Evolutionary conservation across 371 early-diverging fungal species (phyloP), one percentile per base, ranked within the genome.

Genomic region (Mucor piriformis): DNA sequence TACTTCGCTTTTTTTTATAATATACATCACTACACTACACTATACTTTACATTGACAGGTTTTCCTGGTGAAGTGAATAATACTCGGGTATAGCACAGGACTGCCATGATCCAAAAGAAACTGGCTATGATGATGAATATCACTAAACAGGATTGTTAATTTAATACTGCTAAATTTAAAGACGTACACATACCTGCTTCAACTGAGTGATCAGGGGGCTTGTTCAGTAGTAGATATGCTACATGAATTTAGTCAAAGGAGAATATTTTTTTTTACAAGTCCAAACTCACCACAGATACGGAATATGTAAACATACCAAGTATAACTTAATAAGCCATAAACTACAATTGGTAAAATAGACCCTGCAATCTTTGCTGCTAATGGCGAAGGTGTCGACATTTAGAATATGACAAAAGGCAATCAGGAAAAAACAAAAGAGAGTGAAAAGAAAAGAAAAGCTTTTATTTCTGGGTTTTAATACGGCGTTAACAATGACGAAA

Each of bases 281-380:
- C 18, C 11, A 20, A 25, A 63, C 67, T 50, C 77, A 84, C 85
- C 72, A 57, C 83, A 82, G n/a, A 81, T 60, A 15, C 81, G 74
- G 53, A 81, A 74, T 6, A 79, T 76, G 46, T 78, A 83, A 49
- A 73, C 70, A 51, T 83, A 85, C 74, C 83, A 85, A 6, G 75
- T 67, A 61, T 79, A 79, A 1, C 67, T 63, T 15, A 79, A 23
- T 50, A 79, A 27, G 16, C 68, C 77, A 32, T 62, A 57, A 1
- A 72, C 75, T 4, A 79, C 55, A 33, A 74, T 25, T 21, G 74
- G 80, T 15, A 79, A 62, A 38, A 73, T 50, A 20, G 57, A 47
- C 0, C 71, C 66, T 24, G 62, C 69, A 21, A 63, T 47, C 42
- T 52, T 61, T n/a, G 57, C 43, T 20, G 56, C 63, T 25, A 54